phyloP scores from a whole-genome alignment of 768 basidiomycete genomes.

The Russula sp. region DNA sequence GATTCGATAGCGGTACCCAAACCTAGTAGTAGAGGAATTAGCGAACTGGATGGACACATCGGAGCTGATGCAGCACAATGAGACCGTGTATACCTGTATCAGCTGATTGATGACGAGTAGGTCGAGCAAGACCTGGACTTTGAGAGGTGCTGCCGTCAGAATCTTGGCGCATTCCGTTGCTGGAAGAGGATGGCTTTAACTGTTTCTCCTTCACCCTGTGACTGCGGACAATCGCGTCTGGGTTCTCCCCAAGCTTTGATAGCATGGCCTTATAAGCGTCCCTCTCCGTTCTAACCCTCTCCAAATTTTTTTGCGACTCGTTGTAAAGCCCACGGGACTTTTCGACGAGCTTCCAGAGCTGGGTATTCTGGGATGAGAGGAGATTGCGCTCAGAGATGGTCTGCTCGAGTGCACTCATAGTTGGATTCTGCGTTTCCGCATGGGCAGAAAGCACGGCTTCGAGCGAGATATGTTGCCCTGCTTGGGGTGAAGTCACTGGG shows the following conservation, averaged over 20 bases:
- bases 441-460: constrained; percentile 54
- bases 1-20: background rate
- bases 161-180: constrained; percentile 28
- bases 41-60: constrained; percentile 4
- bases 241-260: constrained; percentile 39
- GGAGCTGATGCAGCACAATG: background rate
- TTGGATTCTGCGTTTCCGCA: constrained; percentile 47
- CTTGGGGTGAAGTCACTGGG: constrained; percentile 29
- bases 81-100: constrained; percentile 30
- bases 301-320: constrained; percentile 77
- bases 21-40: constrained; percentile 1
- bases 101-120: constrained; percentile 29
- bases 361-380: constrained; percentile 76
- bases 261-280: constrained; percentile 48
- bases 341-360: constrained; percentile 94
- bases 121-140: constrained; percentile 22
- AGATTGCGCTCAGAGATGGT: constrained; percentile 75
- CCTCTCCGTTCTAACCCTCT: constrained; percentile 75
- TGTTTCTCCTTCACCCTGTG: constrained; percentile 30
- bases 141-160: constrained; percentile 15
- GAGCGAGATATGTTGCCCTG: constrained; percentile 33
- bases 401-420: constrained; percentile 59
- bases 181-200: constrained; percentile 30
- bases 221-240: constrained; percentile 35
- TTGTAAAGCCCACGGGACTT: constrained; percentile 81